phyloP scores from a whole-genome alignment of 768 basidiomycete species.

The Ramaria rubella region DNA sequence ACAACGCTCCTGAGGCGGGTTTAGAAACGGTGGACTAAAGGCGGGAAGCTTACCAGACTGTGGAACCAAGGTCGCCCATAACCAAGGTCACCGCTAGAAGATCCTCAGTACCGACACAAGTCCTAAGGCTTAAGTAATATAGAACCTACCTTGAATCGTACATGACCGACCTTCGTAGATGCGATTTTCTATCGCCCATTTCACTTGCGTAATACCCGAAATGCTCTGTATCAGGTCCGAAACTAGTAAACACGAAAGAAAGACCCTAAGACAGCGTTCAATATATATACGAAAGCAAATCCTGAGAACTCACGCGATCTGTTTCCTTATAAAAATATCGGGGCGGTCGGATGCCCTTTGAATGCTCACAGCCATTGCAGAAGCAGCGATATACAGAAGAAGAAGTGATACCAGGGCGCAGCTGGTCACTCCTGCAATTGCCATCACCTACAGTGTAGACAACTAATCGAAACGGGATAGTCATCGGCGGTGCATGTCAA shows the following conservation, averaged over 20 bases:
- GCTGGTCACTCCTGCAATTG: conserved; percentile 7
- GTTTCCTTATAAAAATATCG: neutral
- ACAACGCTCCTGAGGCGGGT: neutral
- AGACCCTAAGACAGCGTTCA: neutral
- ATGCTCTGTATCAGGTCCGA: conserved; percentile 9
- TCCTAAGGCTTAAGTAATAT: too few relatives aligned
- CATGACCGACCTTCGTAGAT: conserved; percentile 8
- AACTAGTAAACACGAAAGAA: conserved; percentile 5
- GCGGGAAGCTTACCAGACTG: neutral
- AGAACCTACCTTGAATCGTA: conserved; percentile 5
- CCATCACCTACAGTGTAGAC: conserved; percentile 2
- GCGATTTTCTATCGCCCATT: conserved; percentile 3
- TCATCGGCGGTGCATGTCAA: neutral
- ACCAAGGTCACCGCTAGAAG: conserved; percentile 1
- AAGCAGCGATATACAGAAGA: conserved; percentile 2
- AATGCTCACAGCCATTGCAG: neutral
- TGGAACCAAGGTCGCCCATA: conserved; percentile 6
- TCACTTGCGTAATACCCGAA: conserved; percentile 8
- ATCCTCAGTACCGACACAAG: neutral
- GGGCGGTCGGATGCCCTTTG: neutral
- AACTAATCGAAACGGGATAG: neutral
- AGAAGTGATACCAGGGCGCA: conserved; percentile 5
- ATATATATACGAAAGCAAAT: neutral
- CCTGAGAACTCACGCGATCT: conserved; percentile 1
- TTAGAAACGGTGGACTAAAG: neutral